These are phyloP conservation scores for Fusarium coicis DNA, from an alignment of 2,329 filamentous ascomycete genomes.

Conservation along the genomic window DNA sequence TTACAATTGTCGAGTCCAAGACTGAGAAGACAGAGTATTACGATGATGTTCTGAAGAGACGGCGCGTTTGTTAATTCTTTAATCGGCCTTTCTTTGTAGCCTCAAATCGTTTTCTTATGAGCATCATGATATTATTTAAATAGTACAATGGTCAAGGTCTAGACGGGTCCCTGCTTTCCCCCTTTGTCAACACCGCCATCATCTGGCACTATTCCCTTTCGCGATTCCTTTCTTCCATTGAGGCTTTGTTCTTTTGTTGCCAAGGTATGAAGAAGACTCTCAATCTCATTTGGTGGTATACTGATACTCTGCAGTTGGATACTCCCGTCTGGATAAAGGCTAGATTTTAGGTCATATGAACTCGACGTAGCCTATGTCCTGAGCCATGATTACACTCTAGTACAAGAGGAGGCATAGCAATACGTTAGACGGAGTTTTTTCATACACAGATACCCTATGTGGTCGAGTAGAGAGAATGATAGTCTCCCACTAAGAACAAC, in stretches of 20 bases:
- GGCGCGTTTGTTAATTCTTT: slow-evolving; percentile 42
- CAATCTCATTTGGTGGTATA: neutral
- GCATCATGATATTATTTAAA: neutral
- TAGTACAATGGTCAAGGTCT: neutral
- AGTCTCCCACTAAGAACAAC: slow-evolving; percentile 1
- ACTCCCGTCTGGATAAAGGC: slow-evolving; percentile 1
- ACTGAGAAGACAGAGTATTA: slow-evolving; percentile 49
- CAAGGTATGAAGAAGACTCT: neutral
- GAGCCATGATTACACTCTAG: neutral
- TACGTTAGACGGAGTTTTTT: neutral
- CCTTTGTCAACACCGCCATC: slow-evolving; percentile 13
- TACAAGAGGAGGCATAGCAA: neutral
- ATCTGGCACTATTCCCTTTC: slow-evolving; percentile 2
- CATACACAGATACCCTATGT: neutral
- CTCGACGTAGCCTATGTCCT: neutral
- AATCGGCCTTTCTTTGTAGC: neutral
- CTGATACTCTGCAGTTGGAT: slow-evolving; percentile 17
- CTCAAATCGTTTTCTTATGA: neutral
- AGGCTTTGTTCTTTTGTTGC: neutral
- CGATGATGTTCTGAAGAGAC: slow-evolving; percentile 49
- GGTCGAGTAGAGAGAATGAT: slow-evolving; percentile 10
- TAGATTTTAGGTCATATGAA: neutral
- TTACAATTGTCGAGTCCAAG: slow-evolving; percentile 45
- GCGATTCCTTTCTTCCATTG: neutral
- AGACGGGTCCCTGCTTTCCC: neutral